Evolutionary conservation across 164 flowering plant genomes (phyloP).

Genomic region (Tinospora cordifolia): DNA sequence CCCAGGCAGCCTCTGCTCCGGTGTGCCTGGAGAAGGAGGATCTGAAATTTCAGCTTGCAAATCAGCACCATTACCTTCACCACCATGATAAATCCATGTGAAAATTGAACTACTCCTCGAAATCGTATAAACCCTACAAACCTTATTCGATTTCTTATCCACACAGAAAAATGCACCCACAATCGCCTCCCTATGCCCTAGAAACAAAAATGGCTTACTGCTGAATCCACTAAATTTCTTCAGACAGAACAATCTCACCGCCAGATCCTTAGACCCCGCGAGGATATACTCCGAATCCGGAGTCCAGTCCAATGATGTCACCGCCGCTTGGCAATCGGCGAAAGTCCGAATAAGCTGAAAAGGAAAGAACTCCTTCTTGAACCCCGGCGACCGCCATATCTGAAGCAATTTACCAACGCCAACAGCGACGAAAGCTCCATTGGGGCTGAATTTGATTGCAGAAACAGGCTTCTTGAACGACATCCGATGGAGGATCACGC

Average conservation of each 20-base stretch:
- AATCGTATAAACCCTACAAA: slow-evolving; percentile 46
- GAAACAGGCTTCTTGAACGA: slow-evolving; percentile 61
- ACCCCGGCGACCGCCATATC: slow-evolving; percentile 87
- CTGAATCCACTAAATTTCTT: slow-evolving; percentile 28
- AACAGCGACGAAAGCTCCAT: slow-evolving; percentile 64
- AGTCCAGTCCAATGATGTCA: slow-evolving; percentile 74
- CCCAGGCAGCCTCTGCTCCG: slow-evolving; percentile 30
- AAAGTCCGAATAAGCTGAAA: slow-evolving; percentile 68
- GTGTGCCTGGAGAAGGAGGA: slow-evolving; percentile 76
- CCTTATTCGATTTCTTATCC: slow-evolving; percentile 46
- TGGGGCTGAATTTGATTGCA: slow-evolving; percentile 59
- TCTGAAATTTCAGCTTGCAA: slow-evolving; percentile 27
- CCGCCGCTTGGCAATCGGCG: slow-evolving; percentile 52
- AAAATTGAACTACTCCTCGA: slow-evolving; percentile 67
- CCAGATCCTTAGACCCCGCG: slow-evolving; percentile 78
- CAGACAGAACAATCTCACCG: slow-evolving; percentile 65
- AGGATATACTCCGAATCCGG: slow-evolving; percentile 60
- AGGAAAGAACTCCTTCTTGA: slow-evolving; percentile 68
- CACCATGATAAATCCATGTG: slow-evolving; percentile 48
- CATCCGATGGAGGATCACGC: slow-evolving; percentile 70
- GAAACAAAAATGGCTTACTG: slow-evolving; percentile 65
- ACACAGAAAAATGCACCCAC: slow-evolving; percentile 66
- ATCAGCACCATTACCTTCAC: slow-evolving; percentile 23
- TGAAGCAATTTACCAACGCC: slow-evolving; percentile 70
- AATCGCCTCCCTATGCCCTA: slow-evolving; percentile 72